Percentiles rank a stretch among this genome's conserved stretches.
These are phyloP conservation scores for Fusarium concolor DNA, from an alignment of 2,329 filamentous ascomycete species.

Conservation along the genomic window DNA sequence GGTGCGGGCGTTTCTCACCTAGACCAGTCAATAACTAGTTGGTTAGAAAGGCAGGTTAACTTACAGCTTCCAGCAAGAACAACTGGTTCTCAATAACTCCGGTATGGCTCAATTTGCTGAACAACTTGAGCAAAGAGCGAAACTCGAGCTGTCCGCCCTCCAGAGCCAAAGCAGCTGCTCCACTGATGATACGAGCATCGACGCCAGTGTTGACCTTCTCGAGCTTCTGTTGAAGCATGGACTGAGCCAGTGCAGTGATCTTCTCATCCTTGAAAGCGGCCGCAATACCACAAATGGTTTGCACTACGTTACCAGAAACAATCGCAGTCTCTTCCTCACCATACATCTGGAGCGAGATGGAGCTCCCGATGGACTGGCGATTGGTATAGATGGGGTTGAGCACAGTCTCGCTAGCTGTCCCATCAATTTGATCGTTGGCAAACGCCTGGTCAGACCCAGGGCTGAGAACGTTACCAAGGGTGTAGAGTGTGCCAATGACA, in stretches of 20 bases:
- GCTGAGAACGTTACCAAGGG: conserved; percentile 93
- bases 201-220: conserved; percentile 83
- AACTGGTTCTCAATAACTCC: conserved; percentile 77
- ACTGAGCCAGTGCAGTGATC: conserved; percentile 91
- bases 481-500: conserved; percentile 94
- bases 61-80: conserved; percentile 76
- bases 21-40: conserved; percentile 24
- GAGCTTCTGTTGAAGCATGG: conserved; percentile 96
- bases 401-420: conserved; percentile 54
- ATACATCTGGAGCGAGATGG: conserved; percentile 80
- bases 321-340: conserved; percentile 82
- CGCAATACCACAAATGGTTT: conserved; percentile 93
- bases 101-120: conserved; percentile 78
- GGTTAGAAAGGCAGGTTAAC: conserved; percentile 45
- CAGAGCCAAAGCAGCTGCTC: conserved; percentile 81
- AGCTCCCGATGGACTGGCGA: conserved; percentile 75
- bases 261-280: conserved; percentile 85
- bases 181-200: conserved; percentile 86
- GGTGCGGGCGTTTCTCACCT: conserved; percentile 82
- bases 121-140: conserved; percentile 85
- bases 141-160: conserved; percentile 85
- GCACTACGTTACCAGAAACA: conserved; percentile 89
- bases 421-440: conserved; percentile 63
- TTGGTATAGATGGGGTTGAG: conserved; percentile 62
- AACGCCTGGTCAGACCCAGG: conserved; percentile 69